Evolutionary conservation across 106 monocot species (phyloP).

Genomic region (Vanilla planifolia): DNA sequence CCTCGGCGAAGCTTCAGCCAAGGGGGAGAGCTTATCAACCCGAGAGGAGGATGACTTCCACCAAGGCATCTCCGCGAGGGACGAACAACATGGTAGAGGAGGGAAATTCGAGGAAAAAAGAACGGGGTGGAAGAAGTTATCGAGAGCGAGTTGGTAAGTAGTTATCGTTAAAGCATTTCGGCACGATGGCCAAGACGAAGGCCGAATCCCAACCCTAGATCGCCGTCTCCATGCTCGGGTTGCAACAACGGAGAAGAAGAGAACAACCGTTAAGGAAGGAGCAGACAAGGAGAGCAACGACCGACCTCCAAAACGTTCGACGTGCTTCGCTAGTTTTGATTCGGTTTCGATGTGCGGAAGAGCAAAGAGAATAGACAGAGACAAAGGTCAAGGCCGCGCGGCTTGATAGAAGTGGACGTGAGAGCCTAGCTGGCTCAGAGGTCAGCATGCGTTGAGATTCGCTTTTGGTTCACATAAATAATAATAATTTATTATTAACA

Average conservation of each 20-base stretch:
- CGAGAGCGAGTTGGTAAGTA: background rate
- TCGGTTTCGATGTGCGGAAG: too few relatives aligned
- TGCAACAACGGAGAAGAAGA: too few relatives aligned
- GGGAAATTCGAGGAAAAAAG: too few relatives aligned
- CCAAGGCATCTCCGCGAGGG: conserved; percentile 9
- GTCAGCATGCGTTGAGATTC: too few relatives aligned
- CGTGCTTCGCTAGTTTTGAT: background rate
- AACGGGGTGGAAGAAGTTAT: too few relatives aligned
- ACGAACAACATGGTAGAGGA: conserved; percentile 6
- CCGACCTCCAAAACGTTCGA: background rate
- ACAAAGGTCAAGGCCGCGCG: too few relatives aligned
- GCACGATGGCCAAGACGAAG: background rate
- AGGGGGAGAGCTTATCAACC: background rate
- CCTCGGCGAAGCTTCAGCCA: background rate
- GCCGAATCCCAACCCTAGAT: background rate
- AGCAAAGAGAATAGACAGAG: too few relatives aligned
- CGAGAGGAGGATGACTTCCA: conserved; percentile 3
- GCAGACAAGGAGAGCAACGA: background rate
- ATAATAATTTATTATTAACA: too few relatives aligned
- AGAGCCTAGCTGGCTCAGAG: too few relatives aligned
- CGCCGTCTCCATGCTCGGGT: conserved; percentile 4
- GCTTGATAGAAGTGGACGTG: too few relatives aligned
- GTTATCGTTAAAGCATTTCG: background rate
- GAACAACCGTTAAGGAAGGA: background rate
- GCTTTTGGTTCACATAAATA: too few relatives aligned